These are phyloP conservation scores for Posidonia australis DNA, from an alignment of 106 monocot genomes.

Conservation along the genomic window DNA sequence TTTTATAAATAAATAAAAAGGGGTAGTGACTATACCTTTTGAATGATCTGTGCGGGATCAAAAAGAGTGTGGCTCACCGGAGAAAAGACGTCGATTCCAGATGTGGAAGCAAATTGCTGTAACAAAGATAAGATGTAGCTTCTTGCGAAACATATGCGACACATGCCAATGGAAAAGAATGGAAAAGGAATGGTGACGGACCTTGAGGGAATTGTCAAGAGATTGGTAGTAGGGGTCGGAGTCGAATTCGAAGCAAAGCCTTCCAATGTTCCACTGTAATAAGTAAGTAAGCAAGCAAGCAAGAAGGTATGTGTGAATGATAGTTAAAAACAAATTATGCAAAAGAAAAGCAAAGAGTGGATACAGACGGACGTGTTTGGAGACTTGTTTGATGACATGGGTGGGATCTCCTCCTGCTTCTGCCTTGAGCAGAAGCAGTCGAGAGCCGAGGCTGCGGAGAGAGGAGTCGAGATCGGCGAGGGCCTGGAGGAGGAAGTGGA, in stretches of 20 bases:
- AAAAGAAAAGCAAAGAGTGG: no score
- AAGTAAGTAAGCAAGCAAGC: constrained; percentile 46
- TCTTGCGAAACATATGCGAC: no score
- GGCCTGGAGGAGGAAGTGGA: constrained; percentile 72
- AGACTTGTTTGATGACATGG: no score
- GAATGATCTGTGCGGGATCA: constrained; percentile 49
- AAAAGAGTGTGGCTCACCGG: constrained; percentile 86
- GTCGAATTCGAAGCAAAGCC: constrained; percentile 74
- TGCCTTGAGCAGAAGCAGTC: constrained; percentile 46
- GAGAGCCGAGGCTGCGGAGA: constrained; percentile 57
- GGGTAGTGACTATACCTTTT: neutral
- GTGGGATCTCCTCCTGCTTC: no score
- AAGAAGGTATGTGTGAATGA: constrained; percentile 22
- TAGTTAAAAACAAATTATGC: constrained; percentile 21
- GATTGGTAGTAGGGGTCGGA: constrained; percentile 59
- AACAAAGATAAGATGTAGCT: no score
- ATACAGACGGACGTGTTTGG: no score
- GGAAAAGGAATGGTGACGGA: neutral
- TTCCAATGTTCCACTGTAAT: constrained; percentile 25
- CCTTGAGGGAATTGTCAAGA: constrained; percentile 46
- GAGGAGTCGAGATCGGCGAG: constrained; percentile 61
- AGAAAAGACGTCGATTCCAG: constrained; percentile 59
- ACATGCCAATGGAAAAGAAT: no score
- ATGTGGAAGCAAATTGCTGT: constrained; percentile 28
- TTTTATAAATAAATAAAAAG: no score